Conservation (phyloP, 169 alveolate species). For the Cryptosporidium baileyi region DNA sequence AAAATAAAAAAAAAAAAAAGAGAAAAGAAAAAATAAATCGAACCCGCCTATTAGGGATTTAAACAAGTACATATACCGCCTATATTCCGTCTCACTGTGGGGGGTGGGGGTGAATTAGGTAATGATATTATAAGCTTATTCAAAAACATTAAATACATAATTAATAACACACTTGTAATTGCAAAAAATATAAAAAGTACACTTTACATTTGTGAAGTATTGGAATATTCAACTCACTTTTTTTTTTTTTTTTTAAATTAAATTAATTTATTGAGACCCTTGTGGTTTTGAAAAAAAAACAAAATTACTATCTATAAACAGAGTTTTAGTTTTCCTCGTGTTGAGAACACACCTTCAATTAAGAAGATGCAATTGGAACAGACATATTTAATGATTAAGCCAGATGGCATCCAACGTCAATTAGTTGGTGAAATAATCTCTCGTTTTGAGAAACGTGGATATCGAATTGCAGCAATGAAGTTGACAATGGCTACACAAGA, state of each 20-base stretch:
- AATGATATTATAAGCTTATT: neutral
- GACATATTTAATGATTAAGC: conserved; percentile 97
- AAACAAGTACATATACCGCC: too few species aligned
- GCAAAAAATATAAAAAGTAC: neutral
- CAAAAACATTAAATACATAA: neutral
- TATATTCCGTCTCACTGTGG: neutral
- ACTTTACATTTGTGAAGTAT: neutral
- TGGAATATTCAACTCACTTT: neutral
- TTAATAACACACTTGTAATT: neutral
- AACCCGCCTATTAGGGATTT: too few species aligned
- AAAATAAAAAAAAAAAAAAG: too few species aligned
- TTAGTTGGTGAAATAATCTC: conserved; percentile 91
- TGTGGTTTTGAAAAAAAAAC: conserved; percentile 35
- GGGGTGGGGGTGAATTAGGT: neutral
- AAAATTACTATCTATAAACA: conserved; percentile 62
- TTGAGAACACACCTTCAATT: neutral
- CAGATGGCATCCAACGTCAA: conserved; percentile 98
- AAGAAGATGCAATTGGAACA: conserved; percentile 78
- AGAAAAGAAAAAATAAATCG: too few species aligned
- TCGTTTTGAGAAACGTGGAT: conserved; percentile 95
- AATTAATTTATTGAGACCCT: neutral
- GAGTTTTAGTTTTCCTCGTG: conserved; percentile 70
- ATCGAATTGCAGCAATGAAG: conserved; percentile 93
- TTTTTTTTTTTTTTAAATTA: neutral
- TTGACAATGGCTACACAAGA: conserved; percentile 84